phyloP scores from a whole-genome alignment of 805 yeast species.

The Saccharomycopsis fermentans region DNA sequence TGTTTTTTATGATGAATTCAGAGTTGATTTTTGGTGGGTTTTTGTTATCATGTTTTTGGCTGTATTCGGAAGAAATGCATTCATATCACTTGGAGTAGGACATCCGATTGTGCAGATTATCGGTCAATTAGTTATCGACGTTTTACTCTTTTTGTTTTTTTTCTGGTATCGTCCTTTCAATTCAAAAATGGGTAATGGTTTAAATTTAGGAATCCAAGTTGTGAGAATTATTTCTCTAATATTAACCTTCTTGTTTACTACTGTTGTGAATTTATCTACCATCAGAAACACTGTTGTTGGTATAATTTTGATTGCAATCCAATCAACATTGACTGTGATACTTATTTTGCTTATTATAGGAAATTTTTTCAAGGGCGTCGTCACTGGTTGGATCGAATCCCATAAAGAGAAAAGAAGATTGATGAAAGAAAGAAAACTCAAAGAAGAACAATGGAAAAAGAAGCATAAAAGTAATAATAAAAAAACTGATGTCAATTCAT shows the following conservation, averaged over 20 bases:
- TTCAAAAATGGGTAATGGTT: conserved; percentile 23
- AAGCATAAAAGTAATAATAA: background rate
- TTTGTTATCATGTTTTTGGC: conserved; percentile 21
- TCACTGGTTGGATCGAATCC: conserved; percentile 1
- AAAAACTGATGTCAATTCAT: background rate
- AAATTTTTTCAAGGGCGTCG: conserved; percentile 15
- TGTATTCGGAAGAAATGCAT: conserved; percentile 24
- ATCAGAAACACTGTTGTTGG: conserved; percentile 25
- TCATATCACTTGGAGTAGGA: conserved; percentile 26
- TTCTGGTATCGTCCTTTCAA: conserved; percentile 23
- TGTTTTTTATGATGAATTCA: conserved; percentile 26
- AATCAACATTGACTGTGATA: conserved; percentile 22
- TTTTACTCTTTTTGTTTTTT: conserved; percentile 19
- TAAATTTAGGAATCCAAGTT: conserved; percentile 23
- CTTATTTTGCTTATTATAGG: conserved; percentile 22
- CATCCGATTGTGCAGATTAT: conserved; percentile 25
- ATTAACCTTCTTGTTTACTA: conserved; percentile 24
- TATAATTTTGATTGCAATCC: conserved; percentile 23
- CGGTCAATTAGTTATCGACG: conserved; percentile 26
- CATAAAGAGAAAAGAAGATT: conserved; percentile 7
- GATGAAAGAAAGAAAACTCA: conserved; percentile 1
- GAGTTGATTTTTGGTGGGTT: conserved; percentile 26
- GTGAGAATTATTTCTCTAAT: conserved; percentile 23
- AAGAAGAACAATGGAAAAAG: conserved; percentile 1
- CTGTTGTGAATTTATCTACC: conserved; percentile 21